phyloP scores from a whole-genome alignment of 768 basidiomycete genomes.

The Tylopilus sp. region DNA sequence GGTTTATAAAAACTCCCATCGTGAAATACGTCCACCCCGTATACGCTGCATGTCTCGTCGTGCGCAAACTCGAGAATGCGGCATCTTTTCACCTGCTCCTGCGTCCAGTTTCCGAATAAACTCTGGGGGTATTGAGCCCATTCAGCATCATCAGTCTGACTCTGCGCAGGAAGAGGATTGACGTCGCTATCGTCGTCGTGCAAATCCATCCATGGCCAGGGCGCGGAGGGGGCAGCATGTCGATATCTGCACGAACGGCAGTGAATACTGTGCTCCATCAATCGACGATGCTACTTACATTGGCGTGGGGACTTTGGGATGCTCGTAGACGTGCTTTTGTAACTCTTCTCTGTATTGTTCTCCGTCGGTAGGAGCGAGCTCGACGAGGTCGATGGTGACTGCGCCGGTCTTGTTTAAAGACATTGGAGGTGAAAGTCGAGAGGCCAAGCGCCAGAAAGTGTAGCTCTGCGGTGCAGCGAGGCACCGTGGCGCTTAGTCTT shows the following conservation, averaged over 20 bases:
- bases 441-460: not conserved
- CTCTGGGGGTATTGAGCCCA: conserved; percentile 32
- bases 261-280: not conserved
- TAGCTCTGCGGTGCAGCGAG: too few species aligned
- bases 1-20: conserved; percentile 19
- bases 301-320: conserved; percentile 25
- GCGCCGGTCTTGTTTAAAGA: conserved; percentile 12
- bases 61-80: conserved; percentile 19
- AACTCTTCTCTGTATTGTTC: conserved; percentile 9
- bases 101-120: conserved; percentile 35
- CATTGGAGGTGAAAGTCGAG: not conserved
- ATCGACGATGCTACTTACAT: conserved; percentile 16
- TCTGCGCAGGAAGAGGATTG: conserved; percentile 12
- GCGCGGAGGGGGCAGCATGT: conserved; percentile 39
- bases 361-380: not conserved
- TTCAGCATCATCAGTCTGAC: conserved; percentile 1
- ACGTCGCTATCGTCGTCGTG: conserved; percentile 24
- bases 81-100: conserved; percentile 31
- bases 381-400: conserved; percentile 6
- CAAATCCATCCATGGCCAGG: conserved; percentile 43
- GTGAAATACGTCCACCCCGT: conserved; percentile 22
- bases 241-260: conserved; percentile 25
- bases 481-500: too few species aligned
- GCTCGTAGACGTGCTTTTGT: conserved; percentile 10
- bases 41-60: conserved; percentile 14